These are phyloP conservation scores for Pascua sp. DNA, from an alignment of 1,284 basidiomycete genomes.

Conservation along the genomic window DNA sequence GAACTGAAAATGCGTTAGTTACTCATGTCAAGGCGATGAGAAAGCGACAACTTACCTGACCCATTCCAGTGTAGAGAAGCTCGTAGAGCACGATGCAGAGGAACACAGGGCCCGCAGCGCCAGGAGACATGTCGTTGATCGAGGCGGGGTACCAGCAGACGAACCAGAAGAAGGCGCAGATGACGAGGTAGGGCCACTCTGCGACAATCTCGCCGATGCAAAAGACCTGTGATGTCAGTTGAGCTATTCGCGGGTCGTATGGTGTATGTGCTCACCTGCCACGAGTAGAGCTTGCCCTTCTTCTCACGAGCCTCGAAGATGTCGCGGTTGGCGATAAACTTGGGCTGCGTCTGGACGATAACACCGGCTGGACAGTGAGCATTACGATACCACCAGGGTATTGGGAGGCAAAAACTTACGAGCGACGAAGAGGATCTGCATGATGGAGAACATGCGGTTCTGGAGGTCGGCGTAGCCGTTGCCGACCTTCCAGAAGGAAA, in stretches of 20 bases:
- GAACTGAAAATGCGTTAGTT: constrained; percentile 3
- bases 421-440: constrained; percentile 47
- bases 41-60: constrained; percentile 9
- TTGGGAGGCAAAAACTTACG: not conserved
- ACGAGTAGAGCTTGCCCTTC: constrained; percentile 46
- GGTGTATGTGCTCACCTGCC: constrained; percentile 21
- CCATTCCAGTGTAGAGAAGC: constrained; percentile 46
- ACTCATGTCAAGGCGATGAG: too few species aligned
- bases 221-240: constrained; percentile 14
- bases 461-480: constrained; percentile 21
- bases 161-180: constrained; percentile 31
- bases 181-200: constrained; percentile 42
- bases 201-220: constrained; percentile 39
- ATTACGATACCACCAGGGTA: too few species aligned
- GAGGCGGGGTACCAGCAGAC: constrained; percentile 14
- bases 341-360: constrained; percentile 47
- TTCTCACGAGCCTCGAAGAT: constrained; percentile 49
- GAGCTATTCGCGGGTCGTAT: too few species aligned
- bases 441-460: constrained; percentile 27
- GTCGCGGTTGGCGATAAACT: constrained; percentile 47
- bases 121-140: constrained; percentile 7
- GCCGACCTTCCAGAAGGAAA: constrained; percentile 43
- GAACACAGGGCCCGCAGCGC: constrained; percentile 31
- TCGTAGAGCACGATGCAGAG: constrained; percentile 47
- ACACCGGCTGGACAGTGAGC: constrained; percentile 24